These are phyloP conservation scores for Xenoacremonium recifei DNA, from an alignment of 2,329 filamentous ascomycete genomes.

Conservation along the genomic window DNA sequence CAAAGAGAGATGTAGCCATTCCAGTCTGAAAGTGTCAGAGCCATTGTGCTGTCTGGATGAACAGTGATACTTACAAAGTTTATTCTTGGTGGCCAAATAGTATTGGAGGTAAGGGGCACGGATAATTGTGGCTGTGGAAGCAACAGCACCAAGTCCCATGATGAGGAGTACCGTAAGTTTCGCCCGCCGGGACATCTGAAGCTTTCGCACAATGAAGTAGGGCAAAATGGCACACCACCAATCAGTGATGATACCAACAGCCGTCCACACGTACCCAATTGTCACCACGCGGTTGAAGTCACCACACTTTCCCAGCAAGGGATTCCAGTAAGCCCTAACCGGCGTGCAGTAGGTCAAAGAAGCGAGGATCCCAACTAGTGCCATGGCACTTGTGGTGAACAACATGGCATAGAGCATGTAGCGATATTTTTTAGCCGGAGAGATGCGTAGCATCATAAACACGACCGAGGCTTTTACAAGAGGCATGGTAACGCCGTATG, in stretches of 20 bases:
- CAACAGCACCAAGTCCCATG: conserved; percentile 4
- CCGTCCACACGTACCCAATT: conserved; percentile 5
- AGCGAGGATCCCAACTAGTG: not conserved
- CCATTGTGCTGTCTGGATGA: not conserved
- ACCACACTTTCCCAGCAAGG: conserved; percentile 1
- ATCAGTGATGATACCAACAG: conserved; percentile 5
- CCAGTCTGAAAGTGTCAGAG: not conserved
- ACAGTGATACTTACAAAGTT: not conserved
- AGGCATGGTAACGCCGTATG: not conserved
- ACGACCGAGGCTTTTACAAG: not conserved
- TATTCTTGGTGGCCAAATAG: conserved; percentile 2
- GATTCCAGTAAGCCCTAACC: not conserved
- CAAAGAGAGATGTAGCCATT: not conserved
- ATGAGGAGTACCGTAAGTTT: conserved; percentile 3
- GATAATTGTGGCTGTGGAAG: conserved; percentile 2
- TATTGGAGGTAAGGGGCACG: conserved; percentile 6
- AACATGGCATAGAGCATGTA: not conserved
- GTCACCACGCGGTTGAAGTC: not conserved
- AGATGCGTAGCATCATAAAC: not conserved
- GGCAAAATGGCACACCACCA: conserved; percentile 6
- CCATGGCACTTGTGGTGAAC: not conserved
- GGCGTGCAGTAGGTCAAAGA: not conserved
- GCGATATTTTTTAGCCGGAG: not conserved
- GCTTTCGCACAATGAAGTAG: conserved; percentile 3
- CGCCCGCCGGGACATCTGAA: conserved; percentile 4